phyloP scores from a whole-genome alignment of 495 filamentous ascomycete species.

The Xylaria sp. region DNA sequence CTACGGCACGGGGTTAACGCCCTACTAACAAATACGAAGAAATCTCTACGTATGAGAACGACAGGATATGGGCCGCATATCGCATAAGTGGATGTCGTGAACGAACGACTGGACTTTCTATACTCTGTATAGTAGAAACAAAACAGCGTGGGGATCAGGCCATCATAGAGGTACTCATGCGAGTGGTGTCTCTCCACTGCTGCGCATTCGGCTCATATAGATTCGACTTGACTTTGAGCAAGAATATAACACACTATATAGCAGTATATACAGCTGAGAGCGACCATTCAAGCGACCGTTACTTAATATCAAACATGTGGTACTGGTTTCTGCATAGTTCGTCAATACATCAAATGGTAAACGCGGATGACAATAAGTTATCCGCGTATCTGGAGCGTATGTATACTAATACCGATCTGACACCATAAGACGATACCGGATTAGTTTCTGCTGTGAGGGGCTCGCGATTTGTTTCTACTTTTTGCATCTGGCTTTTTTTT shows the following conservation, averaged over 20 bases:
- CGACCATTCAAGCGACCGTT: neutral
- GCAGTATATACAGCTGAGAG: neutral
- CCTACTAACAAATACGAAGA: slow-evolving; percentile 3
- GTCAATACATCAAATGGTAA: neutral
- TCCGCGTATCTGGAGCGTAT: too few species aligned
- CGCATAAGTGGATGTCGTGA: neutral
- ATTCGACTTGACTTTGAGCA: neutral
- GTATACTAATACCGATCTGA: neutral
- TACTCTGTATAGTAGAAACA: neutral
- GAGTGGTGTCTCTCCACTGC: neutral
- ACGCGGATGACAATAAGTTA: neutral
- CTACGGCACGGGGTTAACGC: neutral
- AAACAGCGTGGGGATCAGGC: neutral
- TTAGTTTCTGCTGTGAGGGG: neutral
- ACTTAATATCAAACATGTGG: neutral
- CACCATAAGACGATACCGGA: neutral
- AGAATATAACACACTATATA: neutral
- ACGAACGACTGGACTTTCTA: neutral
- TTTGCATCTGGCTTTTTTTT: neutral
- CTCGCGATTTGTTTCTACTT: slow-evolving; percentile 2
- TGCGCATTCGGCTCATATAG: neutral
- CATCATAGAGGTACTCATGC: neutral
- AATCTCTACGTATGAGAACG: neutral
- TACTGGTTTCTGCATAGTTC: neutral
- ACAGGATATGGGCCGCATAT: neutral